Evolutionary conservation across 2,329 filamentous ascomycete species (phyloP).

Genomic region (Sclerotinia glacialis): DNA sequence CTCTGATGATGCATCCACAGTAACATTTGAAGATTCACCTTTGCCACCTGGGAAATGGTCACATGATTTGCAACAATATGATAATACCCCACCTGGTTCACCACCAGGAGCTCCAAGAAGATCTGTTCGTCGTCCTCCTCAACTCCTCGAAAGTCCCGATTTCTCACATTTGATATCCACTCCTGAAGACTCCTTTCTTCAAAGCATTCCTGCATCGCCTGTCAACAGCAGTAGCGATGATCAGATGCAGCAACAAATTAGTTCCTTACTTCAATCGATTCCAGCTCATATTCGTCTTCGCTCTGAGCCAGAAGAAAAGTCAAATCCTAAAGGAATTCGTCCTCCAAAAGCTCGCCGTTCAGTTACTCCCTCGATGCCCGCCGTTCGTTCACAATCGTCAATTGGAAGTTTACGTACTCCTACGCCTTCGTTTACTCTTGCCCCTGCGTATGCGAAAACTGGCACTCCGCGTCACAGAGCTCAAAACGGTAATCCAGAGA

Average conservation of each 20-base stretch:
- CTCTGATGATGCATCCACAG: constrained; percentile 13
- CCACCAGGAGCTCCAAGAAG: constrained; percentile 26
- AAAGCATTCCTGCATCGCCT: constrained; percentile 29
- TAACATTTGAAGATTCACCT: constrained; percentile 30
- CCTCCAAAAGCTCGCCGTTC: constrained; percentile 40
- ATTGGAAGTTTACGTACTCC: constrained; percentile 45
- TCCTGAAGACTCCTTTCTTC: constrained; percentile 31
- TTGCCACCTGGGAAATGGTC: constrained; percentile 29
- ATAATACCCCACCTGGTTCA: constrained; percentile 32
- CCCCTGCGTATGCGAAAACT: constrained; percentile 53
- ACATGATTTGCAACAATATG: constrained; percentile 24
- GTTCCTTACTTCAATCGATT: constrained; percentile 71
- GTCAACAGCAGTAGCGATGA: constrained; percentile 49
- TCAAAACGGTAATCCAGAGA: constrained; percentile 62
- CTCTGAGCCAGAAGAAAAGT: constrained; percentile 45
- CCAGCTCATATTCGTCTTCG: constrained; percentile 76
- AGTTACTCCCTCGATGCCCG: constrained; percentile 31
- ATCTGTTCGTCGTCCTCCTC: constrained; percentile 23
- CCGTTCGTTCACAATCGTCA: constrained; percentile 29
- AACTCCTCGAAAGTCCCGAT: constrained; percentile 28
- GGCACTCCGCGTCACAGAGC: constrained; percentile 46
- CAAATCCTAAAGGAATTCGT: constrained; percentile 38
- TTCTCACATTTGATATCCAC: constrained; percentile 26
- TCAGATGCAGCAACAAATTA: constrained; percentile 76
- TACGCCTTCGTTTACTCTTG: constrained; percentile 67